Evolutionary conservation across 306 rosid genomes (phyloP).

Genomic region (Hippophae rhamnoides): DNA sequence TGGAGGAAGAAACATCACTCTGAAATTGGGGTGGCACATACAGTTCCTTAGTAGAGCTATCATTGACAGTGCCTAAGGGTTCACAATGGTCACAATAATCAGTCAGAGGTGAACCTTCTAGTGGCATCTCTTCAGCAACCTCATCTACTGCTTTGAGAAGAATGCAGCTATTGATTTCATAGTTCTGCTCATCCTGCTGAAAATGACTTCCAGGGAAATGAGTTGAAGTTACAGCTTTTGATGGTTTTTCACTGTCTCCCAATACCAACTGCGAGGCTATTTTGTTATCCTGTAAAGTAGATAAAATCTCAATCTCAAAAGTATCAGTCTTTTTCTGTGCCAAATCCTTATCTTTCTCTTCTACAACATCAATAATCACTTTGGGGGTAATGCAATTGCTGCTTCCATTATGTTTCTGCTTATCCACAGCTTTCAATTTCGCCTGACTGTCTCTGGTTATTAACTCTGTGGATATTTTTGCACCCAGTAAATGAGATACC

Average conservation of each 20-base stretch:
- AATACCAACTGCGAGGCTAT: too few relatives aligned
- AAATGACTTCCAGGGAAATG: too few relatives aligned
- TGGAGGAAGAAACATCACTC: slow-evolving; percentile 29
- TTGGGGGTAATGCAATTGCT: slow-evolving; percentile 11
- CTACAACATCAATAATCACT: slow-evolving; percentile 12
- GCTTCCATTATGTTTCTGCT: slow-evolving; percentile 21
- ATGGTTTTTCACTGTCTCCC: too few relatives aligned
- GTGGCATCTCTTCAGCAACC: too few relatives aligned
- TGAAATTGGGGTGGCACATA: slow-evolving; percentile 25
- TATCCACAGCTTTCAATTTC: slow-evolving; percentile 16
- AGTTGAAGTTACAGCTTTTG: too few relatives aligned
- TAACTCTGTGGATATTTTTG: slow-evolving; percentile 29
- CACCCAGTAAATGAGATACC: slow-evolving; percentile 21
- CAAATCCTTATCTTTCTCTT: slow-evolving; percentile 10
- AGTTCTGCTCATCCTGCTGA: too few relatives aligned
- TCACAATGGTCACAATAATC: slow-evolving; percentile 27
- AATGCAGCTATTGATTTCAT: too few relatives aligned
- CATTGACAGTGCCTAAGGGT: slow-evolving; percentile 25
- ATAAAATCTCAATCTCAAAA: too few relatives aligned
- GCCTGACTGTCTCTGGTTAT: slow-evolving; percentile 12
- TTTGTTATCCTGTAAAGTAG: too few relatives aligned
- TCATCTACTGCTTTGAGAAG: too few relatives aligned
- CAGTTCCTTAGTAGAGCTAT: slow-evolving; percentile 25
- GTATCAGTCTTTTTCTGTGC: slow-evolving; percentile 17
- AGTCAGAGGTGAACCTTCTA: neutral